Base-by-base conservation (phyloP, 2,329 filamentous ascomycete genomes). In the Cephalotrichum gorgonifer region DNA sequence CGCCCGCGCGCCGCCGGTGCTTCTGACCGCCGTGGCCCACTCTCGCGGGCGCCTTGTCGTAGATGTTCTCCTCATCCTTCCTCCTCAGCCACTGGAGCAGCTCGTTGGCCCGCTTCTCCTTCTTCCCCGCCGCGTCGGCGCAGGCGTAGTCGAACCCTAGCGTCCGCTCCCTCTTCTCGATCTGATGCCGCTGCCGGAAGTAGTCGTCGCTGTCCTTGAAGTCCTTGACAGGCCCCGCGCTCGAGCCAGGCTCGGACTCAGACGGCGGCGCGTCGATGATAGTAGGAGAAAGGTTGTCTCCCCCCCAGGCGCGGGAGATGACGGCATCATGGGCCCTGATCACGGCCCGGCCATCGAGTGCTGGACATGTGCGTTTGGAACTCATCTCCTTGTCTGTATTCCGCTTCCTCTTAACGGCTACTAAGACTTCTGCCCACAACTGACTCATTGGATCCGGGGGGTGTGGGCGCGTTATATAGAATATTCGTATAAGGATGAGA, bases 1-100 rank as follows among this genome's bases (percentile, higher is more conserved):
- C 77, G 25, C 73, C 74, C 0, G 70, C 57, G 48, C 73, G 72
- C 6, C 69, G 65, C 3, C 58, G 54, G 49, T 77, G 74, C 22
- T 54, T 53, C 59, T 77, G 74, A 3, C 68, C 69, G 12, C 59
- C 63, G 49, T 63, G 64, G 7, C 73, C 73, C 8, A 35, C 47
- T 17, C 65, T 58, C 6, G 60, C 49, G 8, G 49, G 31, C 14
- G 65, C 64, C 6, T 38, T 44, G 9, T 53, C 58, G 54, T 71
- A 76, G 35, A 74, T 50, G 2, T 51, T 33, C 9, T 54, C 45
- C 25, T 62, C 52, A 52, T 77, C 74, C 7, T 55, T 42, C 12
- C 50, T 42, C 50, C 62, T 67, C 42, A 75, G 55, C 1, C 25
- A 28, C 28, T 64, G 62, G n/a, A 77, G 50, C 39, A 74, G 66